Percentiles rank a stretch among this genome's conserved stretches.
phyloP scores from a whole-genome alignment of 2,329 filamentous ascomycete species.

The Diaporthe citrichinensis region DNA sequence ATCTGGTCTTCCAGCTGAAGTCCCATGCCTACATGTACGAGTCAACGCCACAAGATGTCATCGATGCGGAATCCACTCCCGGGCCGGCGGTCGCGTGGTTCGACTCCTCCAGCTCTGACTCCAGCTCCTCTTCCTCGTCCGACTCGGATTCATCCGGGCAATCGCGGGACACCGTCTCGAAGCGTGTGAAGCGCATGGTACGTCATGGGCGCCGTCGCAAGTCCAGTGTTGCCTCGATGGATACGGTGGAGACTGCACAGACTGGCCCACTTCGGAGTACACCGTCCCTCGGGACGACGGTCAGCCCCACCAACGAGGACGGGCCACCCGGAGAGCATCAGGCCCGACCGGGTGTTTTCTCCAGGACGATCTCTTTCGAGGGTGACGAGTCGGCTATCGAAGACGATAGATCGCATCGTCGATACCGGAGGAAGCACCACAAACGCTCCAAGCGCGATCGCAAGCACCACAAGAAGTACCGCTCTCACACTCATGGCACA shows the following conservation, averaged over 20 bases:
- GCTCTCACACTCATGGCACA: slow-evolving; percentile 50
- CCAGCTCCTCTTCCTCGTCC: slow-evolving; percentile 69
- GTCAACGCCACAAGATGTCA: slow-evolving; percentile 91
- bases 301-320: slow-evolving; percentile 55
- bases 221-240: slow-evolving; percentile 80
- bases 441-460: slow-evolving; percentile 56
- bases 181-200: slow-evolving; percentile 82
- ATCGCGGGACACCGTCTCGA: slow-evolving; percentile 75
- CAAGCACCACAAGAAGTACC: slow-evolving; percentile 62
- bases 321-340: slow-evolving; percentile 55
- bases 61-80: slow-evolving; percentile 91
- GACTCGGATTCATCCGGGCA: slow-evolving; percentile 79
- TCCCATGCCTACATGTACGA: slow-evolving; percentile 94
- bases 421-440: slow-evolving; percentile 52
- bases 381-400: slow-evolving; percentile 61
- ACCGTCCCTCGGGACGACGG: slow-evolving; percentile 58
- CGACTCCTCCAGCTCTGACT: slow-evolving; percentile 75
- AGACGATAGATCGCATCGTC: slow-evolving; percentile 56
- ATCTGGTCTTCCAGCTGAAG: slow-evolving; percentile 91
- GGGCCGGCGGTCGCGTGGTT: slow-evolving; percentile 87
- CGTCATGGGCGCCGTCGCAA: slow-evolving; percentile 80
- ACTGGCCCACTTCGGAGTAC: slow-evolving; percentile 51
- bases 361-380: slow-evolving; percentile 54
- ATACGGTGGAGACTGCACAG: slow-evolving; percentile 59
- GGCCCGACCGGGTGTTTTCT: slow-evolving; percentile 52